Base-by-base conservation (phyloP, 2,329 filamentous ascomycete species). In the Penicillium sp. region DNA sequence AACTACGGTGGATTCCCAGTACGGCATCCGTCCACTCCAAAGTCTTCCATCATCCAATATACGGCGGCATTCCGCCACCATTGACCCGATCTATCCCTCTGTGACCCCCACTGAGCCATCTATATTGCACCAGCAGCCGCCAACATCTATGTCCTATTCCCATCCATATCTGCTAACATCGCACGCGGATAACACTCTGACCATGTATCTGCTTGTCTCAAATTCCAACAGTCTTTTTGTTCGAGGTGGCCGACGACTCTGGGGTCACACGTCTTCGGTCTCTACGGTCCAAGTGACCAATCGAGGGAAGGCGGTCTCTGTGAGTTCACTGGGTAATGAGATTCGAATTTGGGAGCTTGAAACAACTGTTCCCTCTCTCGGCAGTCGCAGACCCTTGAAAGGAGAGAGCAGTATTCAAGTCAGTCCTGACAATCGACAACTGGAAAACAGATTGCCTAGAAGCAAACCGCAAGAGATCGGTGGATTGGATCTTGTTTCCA, bases 221-320 rank as follows among this genome's bases (percentile, higher is more conserved):
- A 90, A 83, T 3, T 76, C 84, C 1, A 81, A 84, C 0, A 69
- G 72, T 1, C 79, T 96, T 2, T 84, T 82, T 1, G 86, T 97
- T 53, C 88, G 89, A 35, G 77, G 85, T 0, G 90, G 89, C 1
- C 87, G 86, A 60, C 83, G 90, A 26, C 82, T 97, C 6, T 96
- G 90, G 89, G 92, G 92, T 7, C 92, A 96, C 69, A 96, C 92
- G 0, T 95, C 92, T 1, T 90, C 89, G 3, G 90, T 97, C 31
- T 90, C 89, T 47, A 88, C 90, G 29, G 91, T 90, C 7, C 88
- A 95, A 66, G 90, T 96, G 52, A 92, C 89, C 18, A 85, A 89
- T 43, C 85, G 89, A 35, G 92, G 92, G 18, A 95, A 92, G 72
- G 92, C 92, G 0, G 89, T 97, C 4, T 95, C 90, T n/a, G 88